These are phyloP conservation scores for Trichophyton simii DNA, from an alignment of 2,329 filamentous ascomycete genomes.

Conservation along the genomic window DNA sequence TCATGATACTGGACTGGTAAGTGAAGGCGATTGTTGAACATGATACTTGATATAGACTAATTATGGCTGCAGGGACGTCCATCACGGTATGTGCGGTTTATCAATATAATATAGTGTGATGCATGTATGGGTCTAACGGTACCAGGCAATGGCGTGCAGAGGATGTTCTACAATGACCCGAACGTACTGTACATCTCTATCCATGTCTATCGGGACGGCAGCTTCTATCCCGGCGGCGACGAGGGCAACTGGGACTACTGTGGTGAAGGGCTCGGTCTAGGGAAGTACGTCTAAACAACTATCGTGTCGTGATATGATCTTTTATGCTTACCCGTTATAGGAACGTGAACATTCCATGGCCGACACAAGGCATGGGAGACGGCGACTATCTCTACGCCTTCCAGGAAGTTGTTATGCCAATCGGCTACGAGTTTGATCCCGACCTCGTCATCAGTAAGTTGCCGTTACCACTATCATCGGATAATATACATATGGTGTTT, in stretches of 20 bases:
- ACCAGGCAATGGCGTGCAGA: conserved; percentile 82
- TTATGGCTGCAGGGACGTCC: conserved; percentile 44
- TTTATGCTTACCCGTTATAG: conserved; percentile 20
- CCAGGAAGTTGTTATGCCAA: conserved; percentile 91
- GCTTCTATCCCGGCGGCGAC: conserved; percentile 62
- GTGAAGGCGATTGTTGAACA: conserved; percentile 26
- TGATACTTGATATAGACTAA: background rate
- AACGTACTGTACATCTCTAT: conserved; percentile 93
- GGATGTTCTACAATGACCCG: conserved; percentile 88
- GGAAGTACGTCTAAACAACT: conserved; percentile 32
- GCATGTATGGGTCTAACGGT: conserved; percentile 9
- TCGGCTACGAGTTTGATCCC: conserved; percentile 82
- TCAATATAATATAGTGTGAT: background rate
- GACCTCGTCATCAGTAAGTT: conserved; percentile 65
- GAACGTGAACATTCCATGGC: conserved; percentile 61
- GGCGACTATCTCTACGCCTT: conserved; percentile 96
- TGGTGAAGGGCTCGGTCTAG: conserved; percentile 45
- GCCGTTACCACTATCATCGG: background rate
- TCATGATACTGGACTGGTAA: conserved; percentile 89
- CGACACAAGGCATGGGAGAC: conserved; percentile 68
- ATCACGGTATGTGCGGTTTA: conserved; percentile 37
- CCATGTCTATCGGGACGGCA: conserved; percentile 73
- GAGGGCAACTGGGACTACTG: conserved; percentile 50
- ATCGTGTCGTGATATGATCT: background rate
- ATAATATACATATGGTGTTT: too few relatives aligned